Evolutionary conservation across 495 filamentous ascomycete genomes (phyloP), one percentile per base, ranked within the genome.

Genomic region (Neurospora africana): DNA sequence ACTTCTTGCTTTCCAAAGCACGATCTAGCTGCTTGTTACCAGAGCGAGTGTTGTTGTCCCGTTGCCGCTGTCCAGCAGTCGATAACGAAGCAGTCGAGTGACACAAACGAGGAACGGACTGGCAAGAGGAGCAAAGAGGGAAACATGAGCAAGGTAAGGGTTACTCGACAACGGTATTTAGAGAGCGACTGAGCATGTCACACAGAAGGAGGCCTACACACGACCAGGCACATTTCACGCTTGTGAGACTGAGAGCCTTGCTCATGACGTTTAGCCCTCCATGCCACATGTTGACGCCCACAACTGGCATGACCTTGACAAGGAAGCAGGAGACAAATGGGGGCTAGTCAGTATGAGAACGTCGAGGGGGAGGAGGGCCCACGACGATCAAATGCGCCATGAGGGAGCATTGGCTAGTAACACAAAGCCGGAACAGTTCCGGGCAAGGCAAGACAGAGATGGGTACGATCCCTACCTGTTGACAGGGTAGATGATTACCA

Each of bases 11-110:
- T 53, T 65, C 43, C 36, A 65, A 58, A 69, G 77, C 73, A 67
- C 69, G 70, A 67, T 71, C 78, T 67, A 71, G 74, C 30, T 69
- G 69, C 43, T 47, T 35, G 58, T 44, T 36, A 43, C 39, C 38
- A 53, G 69, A 77, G 74, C 44, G 72, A 76, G 68, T 53, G 73
- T 70, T 21, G 44, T 33, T 70, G 69, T 75, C 74, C 68, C 47
- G 73, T 79, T 76, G 74, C 76, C 74, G 76, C 77, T 78, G 80
- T 71, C 76, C 79, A 75, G 78, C 78, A 80, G 79, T 74, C 75
- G 68, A 73, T 71, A 74, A 68, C 39, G 43, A 38, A 27, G 35
- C 21, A 37, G 30, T 47, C 68, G 23, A 58, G 33, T 27, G 17
- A 38, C 17, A 67, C 19, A 68, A 61, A 68, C 37, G 68, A n/a